Base-by-base conservation (phyloP, 768 basidiomycete species). In the Serendipita sp. region DNA sequence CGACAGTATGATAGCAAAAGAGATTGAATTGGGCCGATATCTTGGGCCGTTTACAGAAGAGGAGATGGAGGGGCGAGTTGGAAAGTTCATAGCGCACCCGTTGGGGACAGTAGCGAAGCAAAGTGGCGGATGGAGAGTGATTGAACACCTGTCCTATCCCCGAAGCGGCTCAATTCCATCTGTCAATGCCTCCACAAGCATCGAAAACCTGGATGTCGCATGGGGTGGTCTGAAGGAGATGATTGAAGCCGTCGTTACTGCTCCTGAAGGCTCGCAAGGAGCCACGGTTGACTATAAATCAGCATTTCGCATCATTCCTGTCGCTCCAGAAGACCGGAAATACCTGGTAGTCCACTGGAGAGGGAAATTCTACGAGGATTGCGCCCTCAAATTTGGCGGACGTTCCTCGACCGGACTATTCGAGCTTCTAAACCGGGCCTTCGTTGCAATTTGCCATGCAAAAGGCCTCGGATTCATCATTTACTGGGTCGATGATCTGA, bases 51-150 rank as follows among this genome's bases (percentile, higher is more conserved):
- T 23, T 23, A 23, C 23, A 23, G 23, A 23, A 23, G 23, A 23
- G 23, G 23, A 23, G 23, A 23, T 23, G 23, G 23, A 23, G 23
- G 23, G 23, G 23, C 23, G 23, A 23, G 23, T 23, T 23, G 23
- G 23, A 23, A 23, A 13, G 70, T 75, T 74, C 63, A 67, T 70
- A 31, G 69, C 67, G 4, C 71, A 73, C 0, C 74, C 74, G 0
- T 67, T 74, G 23, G 69, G 69, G 27, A 68, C 72, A 0, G 67
- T 73, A 15, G 68, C 67, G 3, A 69, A 73, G 46, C 13, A 45
- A 18, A 18, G 18, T 45, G 44, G 44, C 44, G 18, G 18, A 18
- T 45, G 44, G 44, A 13, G 44, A 13, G 13, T 45, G 13, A 18
- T 45, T 45, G 44, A 45, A 45, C 13, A 45, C 18, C 13, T 45